phyloP scores from a whole-genome alignment of 805 yeast species.

The Saccharomycopsis amapae region DNA sequence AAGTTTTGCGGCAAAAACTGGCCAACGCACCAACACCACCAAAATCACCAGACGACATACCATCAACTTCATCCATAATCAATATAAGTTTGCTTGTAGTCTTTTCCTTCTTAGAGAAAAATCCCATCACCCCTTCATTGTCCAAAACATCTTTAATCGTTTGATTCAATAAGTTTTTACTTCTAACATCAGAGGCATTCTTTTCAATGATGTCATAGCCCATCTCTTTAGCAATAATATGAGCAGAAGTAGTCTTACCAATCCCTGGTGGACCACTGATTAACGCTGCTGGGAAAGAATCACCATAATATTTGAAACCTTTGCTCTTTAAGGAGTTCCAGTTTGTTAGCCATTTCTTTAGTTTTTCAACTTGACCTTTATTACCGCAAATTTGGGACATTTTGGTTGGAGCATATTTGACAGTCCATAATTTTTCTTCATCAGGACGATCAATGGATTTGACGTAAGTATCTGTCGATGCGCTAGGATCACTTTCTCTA shows the following conservation, averaged over 20 bases:
- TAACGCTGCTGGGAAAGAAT: slow-evolving; percentile 72
- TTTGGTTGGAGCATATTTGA: slow-evolving; percentile 79
- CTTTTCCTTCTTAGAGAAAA: slow-evolving; percentile 41
- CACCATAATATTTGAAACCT: slow-evolving; percentile 54
- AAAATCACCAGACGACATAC: slow-evolving; percentile 98
- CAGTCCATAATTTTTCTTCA: slow-evolving; percentile 81
- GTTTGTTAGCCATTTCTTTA: slow-evolving; percentile 65
- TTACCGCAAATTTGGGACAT: slow-evolving; percentile 85
- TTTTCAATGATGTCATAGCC: slow-evolving; percentile 79
- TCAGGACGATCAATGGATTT: slow-evolving; percentile 36
- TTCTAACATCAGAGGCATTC: slow-evolving; percentile 87
- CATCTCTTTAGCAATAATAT: slow-evolving; percentile 71
- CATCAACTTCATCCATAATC: slow-evolving; percentile 98
- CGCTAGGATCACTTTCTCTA: slow-evolving; percentile 21
- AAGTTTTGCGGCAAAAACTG: slow-evolving; percentile 73
- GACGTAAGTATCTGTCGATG: slow-evolving; percentile 20
- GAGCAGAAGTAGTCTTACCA: slow-evolving; percentile 88
- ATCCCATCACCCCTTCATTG: slow-evolving; percentile 81
- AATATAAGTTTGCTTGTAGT: slow-evolving; percentile 57
- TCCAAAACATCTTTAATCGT: slow-evolving; percentile 64
- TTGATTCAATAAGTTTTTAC: slow-evolving; percentile 65
- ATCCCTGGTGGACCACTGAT: slow-evolving; percentile 91
- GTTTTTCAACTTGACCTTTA: slow-evolving; percentile 60
- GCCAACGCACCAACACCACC: slow-evolving; percentile 98
- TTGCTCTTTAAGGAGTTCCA: slow-evolving; percentile 48